A percentile compares a stretch with the other conserved stretches of the same genome.
phyloP scores from a whole-genome alignment of 2,329 filamentous ascomycete genomes.

The Botrytis aclada region DNA sequence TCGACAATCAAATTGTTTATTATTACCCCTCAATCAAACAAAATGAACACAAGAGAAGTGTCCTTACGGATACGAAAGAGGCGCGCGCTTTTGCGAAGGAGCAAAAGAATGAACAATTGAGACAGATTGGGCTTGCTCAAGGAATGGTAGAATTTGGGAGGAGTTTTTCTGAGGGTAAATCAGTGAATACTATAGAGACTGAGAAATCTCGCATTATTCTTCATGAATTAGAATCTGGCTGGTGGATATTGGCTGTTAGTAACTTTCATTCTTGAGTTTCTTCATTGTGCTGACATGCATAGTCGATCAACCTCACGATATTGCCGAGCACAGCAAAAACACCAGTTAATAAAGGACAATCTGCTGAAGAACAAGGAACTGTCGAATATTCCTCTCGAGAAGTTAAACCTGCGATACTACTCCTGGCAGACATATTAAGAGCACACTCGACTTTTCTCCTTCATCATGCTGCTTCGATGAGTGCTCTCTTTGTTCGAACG shows the following conservation, averaged over 20 bases:
- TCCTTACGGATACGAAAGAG: slow-evolving; percentile 21
- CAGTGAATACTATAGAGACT: slow-evolving; percentile 85
- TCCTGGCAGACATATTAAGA: slow-evolving; percentile 76
- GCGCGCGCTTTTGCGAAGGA: slow-evolving; percentile 46
- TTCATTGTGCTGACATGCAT: slow-evolving; percentile 23
- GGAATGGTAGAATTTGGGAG: slow-evolving; percentile 93
- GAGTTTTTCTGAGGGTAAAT: slow-evolving; percentile 74
- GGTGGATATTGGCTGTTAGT: slow-evolving; percentile 92
- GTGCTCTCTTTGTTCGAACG: slow-evolving; percentile 63
- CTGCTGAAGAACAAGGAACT: slow-evolving; percentile 27
- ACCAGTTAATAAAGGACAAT: slow-evolving; percentile 34
- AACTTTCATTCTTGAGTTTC: neutral
- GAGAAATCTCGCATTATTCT: slow-evolving; percentile 82
- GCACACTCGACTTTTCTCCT: slow-evolving; percentile 83
- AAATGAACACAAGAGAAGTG: slow-evolving; percentile 14
- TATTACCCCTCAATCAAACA: slow-evolving; percentile 50
- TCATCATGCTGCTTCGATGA: slow-evolving; percentile 77
- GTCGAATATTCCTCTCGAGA: slow-evolving; percentile 87
- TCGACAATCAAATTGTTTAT: slow-evolving; percentile 85
- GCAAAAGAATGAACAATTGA: slow-evolving; percentile 78
- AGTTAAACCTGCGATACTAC: slow-evolving; percentile 74
- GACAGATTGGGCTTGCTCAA: slow-evolving; percentile 93
- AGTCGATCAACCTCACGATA: slow-evolving; percentile 80
- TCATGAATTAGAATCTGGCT: slow-evolving; percentile 81
- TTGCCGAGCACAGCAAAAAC: slow-evolving; percentile 56